Evolutionary conservation across 148 eudicot species (phyloP).

Genomic region (Limonium bicolor): DNA sequence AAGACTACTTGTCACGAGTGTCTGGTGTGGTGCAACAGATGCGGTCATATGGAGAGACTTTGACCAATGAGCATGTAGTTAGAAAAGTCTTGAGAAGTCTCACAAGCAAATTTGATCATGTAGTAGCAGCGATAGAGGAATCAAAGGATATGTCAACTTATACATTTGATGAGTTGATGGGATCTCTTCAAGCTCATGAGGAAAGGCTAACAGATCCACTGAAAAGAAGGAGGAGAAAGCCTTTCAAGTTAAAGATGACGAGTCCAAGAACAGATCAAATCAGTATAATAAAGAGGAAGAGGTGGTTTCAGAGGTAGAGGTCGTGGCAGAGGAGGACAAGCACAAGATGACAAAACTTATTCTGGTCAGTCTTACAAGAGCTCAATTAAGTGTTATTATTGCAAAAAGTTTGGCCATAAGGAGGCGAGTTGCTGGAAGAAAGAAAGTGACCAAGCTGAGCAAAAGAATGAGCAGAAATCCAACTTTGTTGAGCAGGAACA

Average conservation of each 20-base stretch:
- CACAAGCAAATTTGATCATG: neutral
- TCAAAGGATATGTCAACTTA: no score
- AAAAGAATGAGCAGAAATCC: neutral
- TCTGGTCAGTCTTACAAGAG: neutral
- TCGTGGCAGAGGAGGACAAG: neutral
- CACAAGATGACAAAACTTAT: neutral
- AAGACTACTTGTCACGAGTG: no score
- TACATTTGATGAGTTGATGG: no score
- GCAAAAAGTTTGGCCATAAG: constrained; percentile 1
- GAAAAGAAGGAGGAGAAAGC: no score
- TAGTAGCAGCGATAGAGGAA: neutral
- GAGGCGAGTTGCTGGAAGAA: neutral
- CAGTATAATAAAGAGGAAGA: neutral
- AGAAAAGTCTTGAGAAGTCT: neutral
- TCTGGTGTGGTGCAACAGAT: neutral
- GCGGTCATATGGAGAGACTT: neutral
- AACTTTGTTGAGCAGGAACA: no score
- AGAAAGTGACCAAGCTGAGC: neutral
- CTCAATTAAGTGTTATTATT: constrained; percentile 1
- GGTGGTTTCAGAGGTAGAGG: no score
- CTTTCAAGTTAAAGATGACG: no score
- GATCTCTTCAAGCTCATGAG: no score
- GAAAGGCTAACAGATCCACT: no score
- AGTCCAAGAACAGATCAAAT: no score
- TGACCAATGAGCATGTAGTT: neutral